A percentile compares a stretch with the other conserved stretches of the same genome.
phyloP scores from a whole-genome alignment of 495 filamentous ascomycete genomes.

The Penicillium pulvis region DNA sequence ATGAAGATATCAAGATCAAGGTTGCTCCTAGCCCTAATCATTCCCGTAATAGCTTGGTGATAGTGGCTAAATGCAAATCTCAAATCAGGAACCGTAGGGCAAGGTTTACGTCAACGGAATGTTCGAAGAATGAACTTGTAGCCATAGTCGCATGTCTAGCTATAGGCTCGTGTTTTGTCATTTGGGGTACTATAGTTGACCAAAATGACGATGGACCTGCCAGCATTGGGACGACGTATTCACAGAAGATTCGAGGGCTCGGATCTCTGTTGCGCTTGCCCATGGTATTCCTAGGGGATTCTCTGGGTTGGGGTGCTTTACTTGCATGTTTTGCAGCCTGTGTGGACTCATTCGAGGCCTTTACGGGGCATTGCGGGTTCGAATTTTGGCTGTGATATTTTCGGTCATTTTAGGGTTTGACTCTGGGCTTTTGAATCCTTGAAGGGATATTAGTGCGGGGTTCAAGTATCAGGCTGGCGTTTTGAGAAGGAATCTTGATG shows the following conservation, averaged over 20 bases:
- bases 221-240: neutral
- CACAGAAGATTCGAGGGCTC: neutral
- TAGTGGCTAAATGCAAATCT: neutral
- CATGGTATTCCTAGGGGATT: too few species aligned
- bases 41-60: neutral
- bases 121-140: neutral
- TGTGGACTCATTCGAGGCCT: neutral
- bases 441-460: too few species aligned
- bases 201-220: slow-evolving; percentile 1
- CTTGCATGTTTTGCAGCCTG: slow-evolving; percentile 4
- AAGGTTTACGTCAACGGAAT: neutral
- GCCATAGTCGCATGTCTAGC: neutral
- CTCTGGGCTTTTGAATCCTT: too few species aligned
- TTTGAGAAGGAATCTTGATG: too few species aligned
- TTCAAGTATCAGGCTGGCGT: too few species aligned
- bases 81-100: neutral
- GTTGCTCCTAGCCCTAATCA: neutral
- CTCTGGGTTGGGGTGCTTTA: neutral
- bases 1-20: neutral
- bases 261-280: too few species aligned
- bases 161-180: neutral
- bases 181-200: neutral
- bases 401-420: too few species aligned
- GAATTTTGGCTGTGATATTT: too few species aligned
- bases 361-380: slow-evolving; percentile 2